These are phyloP conservation scores for Sporothrix inflata DNA, from an alignment of 2,329 filamentous ascomycete species.

Conservation along the genomic window DNA sequence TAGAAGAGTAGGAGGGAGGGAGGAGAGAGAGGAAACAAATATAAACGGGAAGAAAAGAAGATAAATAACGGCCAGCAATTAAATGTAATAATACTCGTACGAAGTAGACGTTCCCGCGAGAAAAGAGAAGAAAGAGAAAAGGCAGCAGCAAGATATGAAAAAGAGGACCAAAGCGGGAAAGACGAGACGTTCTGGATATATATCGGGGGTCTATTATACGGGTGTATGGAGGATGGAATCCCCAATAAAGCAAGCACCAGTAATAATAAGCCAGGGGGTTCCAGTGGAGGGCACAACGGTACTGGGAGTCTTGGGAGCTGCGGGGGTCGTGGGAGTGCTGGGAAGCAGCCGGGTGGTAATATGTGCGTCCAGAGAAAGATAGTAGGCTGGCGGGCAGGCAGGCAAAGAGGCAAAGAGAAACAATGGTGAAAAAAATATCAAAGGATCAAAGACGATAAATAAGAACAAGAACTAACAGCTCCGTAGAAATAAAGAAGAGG, in stretches of 20 bases:
- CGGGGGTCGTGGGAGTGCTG: not conserved
- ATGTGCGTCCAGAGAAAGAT: not conserved
- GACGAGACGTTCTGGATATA: slow-evolving; percentile 22
- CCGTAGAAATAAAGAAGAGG: slow-evolving; percentile 9
- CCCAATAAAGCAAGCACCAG: slow-evolving; percentile 3
- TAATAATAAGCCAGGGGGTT: not conserved
- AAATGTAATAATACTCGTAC: too few relatives aligned
- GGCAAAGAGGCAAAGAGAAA: not conserved
- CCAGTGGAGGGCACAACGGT: not conserved
- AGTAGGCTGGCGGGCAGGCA: not conserved
- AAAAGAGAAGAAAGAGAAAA: slow-evolving; percentile 6
- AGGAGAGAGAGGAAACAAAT: not conserved
- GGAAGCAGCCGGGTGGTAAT: slow-evolving; percentile 11
- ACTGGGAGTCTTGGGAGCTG: not conserved
- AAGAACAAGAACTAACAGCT: too few relatives aligned
- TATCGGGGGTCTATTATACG: slow-evolving; percentile 19
- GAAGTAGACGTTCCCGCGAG: not conserved
- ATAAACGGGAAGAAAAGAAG: not conserved
- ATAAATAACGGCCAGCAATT: slow-evolving; percentile 13
- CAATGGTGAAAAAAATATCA: not conserved
- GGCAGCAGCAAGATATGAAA: not conserved
- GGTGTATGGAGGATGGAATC: not conserved
- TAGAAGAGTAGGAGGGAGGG: not conserved
- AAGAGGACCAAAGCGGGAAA: slow-evolving; percentile 15
- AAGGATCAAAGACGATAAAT: not conserved